Conservation (phyloP, 305 asterid species). For the Solanum hybrid region DNA sequence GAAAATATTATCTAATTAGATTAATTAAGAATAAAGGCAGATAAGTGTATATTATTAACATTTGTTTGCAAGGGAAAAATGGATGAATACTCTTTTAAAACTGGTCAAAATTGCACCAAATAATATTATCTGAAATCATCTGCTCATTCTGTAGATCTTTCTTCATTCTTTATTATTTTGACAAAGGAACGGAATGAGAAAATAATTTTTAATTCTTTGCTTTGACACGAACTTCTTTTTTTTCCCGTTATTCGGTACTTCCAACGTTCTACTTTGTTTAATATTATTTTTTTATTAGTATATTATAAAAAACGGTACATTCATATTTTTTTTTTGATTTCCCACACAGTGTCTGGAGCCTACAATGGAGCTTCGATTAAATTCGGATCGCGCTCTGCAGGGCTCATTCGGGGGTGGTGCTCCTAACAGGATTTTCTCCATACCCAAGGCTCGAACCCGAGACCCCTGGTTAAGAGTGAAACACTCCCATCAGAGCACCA, state of each 20-base stretch:
- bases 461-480: no score
- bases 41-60: background rate
- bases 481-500: no score
- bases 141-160: background rate
- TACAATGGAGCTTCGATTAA: no score
- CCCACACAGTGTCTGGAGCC: no score
- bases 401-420: no score
- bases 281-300: background rate
- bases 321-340: background rate
- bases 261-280: background rate
- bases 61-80: background rate
- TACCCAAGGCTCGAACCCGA: no score
- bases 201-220: background rate
- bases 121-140: background rate
- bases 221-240: background rate
- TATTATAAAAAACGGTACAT: background rate
- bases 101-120: background rate
- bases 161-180: background rate
- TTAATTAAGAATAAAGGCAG: background rate
- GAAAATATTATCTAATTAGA: background rate
- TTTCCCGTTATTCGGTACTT: background rate
- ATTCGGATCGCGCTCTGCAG: no score
- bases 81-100: background rate
- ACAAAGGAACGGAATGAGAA: background rate
- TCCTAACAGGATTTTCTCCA: no score